A percentile compares a stretch with the other conserved stretches of the same genome.
phyloP scores from a whole-genome alignment of 2,329 filamentous ascomycete species.

The Tolypocladium pustulatum region DNA sequence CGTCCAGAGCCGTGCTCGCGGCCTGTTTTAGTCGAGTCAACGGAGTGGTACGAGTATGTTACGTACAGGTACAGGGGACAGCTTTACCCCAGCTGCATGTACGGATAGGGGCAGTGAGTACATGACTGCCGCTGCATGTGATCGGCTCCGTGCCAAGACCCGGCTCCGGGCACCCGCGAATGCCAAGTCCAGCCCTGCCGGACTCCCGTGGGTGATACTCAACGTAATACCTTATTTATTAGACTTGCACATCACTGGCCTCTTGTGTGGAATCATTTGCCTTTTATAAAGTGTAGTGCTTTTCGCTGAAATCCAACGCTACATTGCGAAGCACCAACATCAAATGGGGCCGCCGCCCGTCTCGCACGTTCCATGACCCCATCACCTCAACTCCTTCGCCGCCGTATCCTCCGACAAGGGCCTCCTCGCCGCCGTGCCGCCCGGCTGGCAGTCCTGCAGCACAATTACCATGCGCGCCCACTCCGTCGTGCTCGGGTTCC shows the following conservation, averaged over 20 bases:
- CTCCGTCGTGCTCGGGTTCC: constrained; percentile 33
- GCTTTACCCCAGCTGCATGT: too few species aligned
- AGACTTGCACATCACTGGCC: neutral
- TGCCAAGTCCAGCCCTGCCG: neutral
- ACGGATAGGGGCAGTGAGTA: too few species aligned
- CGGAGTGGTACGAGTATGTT: too few species aligned
- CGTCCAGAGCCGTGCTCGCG: neutral
- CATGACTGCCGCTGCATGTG: neutral
- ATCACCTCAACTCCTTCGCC: neutral
- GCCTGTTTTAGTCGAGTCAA: neutral
- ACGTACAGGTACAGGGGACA: too few species aligned
- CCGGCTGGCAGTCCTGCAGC: constrained; percentile 22
- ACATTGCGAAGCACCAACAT: too few species aligned
- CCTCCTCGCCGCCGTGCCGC: neutral
- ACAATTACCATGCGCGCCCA: constrained; percentile 37
- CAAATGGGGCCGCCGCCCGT: neutral
- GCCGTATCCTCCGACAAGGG: neutral
- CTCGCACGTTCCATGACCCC: too few species aligned
- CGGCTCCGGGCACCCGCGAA: neutral
- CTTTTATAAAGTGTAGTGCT: neutral
- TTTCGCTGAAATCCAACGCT: too few species aligned
- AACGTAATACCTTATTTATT: too few species aligned
- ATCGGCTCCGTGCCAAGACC: neutral
- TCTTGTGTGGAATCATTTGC: neutral
- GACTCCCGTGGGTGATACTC: neutral